Base-by-base conservation (phyloP, 1,284 basidiomycete genomes). In the Leccinum insolens region DNA sequence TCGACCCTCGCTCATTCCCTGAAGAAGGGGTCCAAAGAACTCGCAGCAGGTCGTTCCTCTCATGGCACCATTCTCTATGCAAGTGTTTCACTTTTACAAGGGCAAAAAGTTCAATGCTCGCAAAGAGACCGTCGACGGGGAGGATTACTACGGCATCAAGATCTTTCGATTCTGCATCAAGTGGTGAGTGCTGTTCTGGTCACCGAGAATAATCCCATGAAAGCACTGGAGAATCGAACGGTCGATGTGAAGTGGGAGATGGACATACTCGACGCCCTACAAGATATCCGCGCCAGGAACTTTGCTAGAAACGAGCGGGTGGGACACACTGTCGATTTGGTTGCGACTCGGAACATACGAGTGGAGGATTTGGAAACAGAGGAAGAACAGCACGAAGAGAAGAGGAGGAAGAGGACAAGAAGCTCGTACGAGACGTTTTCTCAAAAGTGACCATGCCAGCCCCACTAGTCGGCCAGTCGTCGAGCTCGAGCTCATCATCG, bases 81-180 rank as follows among this genome's bases (percentile, higher is more conserved):
- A 72, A 65, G 86, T 81, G 12, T 65, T 55, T 28, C 25, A 98
- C 79, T 94, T 99, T 69, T 96, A 96, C 84, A 92, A 98, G 79
- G 98, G 97, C 60, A 99, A 99, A 83, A 99, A 99, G 82, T 99
- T 99, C 85, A 99, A 99, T 74, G 98, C 98, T 2, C 88, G 97
- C 63, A 99, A 99, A 79, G 98, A 99, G 84, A 98, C 96, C 0
- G 98, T 98, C 15, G 90, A 95, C 7, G 95, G 95, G 1, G 96
- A 99, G 79, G 95, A 97, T 74, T 99, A 99, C 78, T 95, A 95
- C 82, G 96, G 96, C 14, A 98, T 99, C 85, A 98, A 98, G 80
- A 97, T 96, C 70, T 94, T 93, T 78, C 84, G 92, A 44, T 93
- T 93, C 79, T 94, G 92, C 75, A 94, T 94, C 74, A 93, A 93